These are phyloP conservation scores for Plectranthus barbatus DNA, from an alignment of 257 asterid genomes.

Conservation along the genomic window DNA sequence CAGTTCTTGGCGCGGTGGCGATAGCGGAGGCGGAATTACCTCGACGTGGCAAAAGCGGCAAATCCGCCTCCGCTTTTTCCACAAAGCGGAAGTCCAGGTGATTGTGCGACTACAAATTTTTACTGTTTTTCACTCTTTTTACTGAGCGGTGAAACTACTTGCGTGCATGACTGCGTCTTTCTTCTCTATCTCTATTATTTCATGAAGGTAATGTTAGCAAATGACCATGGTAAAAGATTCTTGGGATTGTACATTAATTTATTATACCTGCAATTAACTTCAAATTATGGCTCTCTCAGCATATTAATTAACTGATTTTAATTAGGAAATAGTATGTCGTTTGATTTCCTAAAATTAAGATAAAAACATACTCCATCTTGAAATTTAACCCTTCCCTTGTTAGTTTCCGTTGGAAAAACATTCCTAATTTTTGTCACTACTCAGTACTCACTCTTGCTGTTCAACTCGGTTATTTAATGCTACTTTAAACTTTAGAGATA, in stretches of 20 bases:
- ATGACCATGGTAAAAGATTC: background rate
- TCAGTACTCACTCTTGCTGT: too few relatives aligned
- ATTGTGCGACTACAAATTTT: slow-evolving; percentile 10
- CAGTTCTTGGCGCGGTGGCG: slow-evolving; percentile 23
- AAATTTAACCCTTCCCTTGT: too few relatives aligned
- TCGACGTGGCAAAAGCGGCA: slow-evolving; percentile 21
- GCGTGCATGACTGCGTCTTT: background rate
- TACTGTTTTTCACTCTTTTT: background rate
- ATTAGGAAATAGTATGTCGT: background rate
- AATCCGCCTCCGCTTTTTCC: slow-evolving; percentile 21
- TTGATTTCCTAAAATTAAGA: background rate
- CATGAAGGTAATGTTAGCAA: background rate
- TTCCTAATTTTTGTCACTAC: too few relatives aligned
- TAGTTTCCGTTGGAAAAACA: too few relatives aligned
- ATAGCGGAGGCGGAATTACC: slow-evolving; percentile 6
- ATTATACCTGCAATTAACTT: background rate
- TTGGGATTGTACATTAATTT: slow-evolving; percentile 1
- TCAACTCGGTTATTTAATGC: too few relatives aligned
- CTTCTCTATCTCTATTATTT: background rate
- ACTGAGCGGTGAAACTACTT: slow-evolving; percentile 13
- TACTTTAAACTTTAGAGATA: too few relatives aligned
- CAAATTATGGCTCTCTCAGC: slow-evolving; percentile 10
- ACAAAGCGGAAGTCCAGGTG: slow-evolving; percentile 33
- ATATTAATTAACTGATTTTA: background rate
- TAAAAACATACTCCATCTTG: background rate